Evolutionary conservation across 1,284 basidiomycete species (phyloP).

Genomic region (Boletellus deceptivus): DNA sequence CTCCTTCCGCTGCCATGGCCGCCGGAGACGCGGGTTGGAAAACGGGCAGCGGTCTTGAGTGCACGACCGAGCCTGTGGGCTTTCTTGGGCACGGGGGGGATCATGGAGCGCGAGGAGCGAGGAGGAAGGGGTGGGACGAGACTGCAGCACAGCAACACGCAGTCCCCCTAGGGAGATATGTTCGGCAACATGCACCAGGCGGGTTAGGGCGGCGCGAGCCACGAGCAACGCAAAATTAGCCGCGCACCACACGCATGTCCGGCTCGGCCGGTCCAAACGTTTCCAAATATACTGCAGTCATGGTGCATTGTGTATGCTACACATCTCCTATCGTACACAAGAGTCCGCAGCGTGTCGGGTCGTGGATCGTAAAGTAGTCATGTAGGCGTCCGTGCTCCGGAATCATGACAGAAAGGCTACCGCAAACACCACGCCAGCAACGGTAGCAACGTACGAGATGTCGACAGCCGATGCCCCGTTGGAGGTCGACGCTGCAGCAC

Average conservation of each 20-base stretch:
- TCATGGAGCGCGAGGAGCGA: slow-evolving; percentile 18
- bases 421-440: slow-evolving; percentile 45
- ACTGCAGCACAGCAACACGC: slow-evolving; percentile 14
- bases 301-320: not conserved
- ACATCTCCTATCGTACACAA: slow-evolving; percentile 1
- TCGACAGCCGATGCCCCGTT: slow-evolving; percentile 37
- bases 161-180: slow-evolving; percentile 12
- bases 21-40: slow-evolving; percentile 44
- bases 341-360: not conserved
- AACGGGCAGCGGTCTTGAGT: slow-evolving; percentile 46
- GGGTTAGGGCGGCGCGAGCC: no score
- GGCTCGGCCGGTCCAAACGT: no score
- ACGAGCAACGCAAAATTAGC: no score
- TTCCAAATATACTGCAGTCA: no score
- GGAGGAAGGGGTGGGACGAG: not conserved
- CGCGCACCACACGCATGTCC: no score
- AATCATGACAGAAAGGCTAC: slow-evolving; percentile 42
- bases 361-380: not conserved
- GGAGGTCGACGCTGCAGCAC: slow-evolving; percentile 24
- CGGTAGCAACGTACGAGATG: slow-evolving; percentile 38
- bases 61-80: slow-evolving; percentile 48
- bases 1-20: slow-evolving; percentile 40
- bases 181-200: not conserved
- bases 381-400: not conserved
- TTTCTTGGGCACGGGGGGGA: slow-evolving; percentile 38